phyloP scores from a whole-genome alignment of 2,329 filamentous ascomycete genomes.

The Fusarium aywerte region DNA sequence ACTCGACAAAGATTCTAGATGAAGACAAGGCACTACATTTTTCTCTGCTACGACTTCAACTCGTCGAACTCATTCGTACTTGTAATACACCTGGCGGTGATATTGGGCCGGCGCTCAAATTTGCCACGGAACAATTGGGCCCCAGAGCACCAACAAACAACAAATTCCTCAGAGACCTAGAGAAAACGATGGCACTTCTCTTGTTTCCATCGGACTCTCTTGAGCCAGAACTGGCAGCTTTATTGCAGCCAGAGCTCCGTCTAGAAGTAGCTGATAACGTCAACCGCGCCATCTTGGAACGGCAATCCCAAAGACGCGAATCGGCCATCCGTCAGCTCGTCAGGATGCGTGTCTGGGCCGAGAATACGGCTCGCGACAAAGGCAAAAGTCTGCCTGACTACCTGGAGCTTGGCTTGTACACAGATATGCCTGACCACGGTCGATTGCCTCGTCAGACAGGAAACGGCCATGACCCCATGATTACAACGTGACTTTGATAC shows the following conservation, averaged over 20 bases:
- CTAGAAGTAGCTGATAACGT: slow-evolving; percentile 86
- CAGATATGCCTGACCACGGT: slow-evolving; percentile 50
- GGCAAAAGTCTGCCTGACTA: slow-evolving; percentile 49
- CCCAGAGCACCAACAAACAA: slow-evolving; percentile 85
- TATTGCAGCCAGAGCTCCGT: slow-evolving; percentile 83
- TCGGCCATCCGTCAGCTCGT: slow-evolving; percentile 85
- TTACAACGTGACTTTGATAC: slow-evolving; percentile 57
- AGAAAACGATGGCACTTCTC: slow-evolving; percentile 91
- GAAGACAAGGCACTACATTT: slow-evolving; percentile 86
- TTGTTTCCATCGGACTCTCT: slow-evolving; percentile 87
- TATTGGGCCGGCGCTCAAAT: slow-evolving; percentile 82
- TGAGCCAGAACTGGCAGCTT: slow-evolving; percentile 76
- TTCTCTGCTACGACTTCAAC: slow-evolving; percentile 85
- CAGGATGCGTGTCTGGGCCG: slow-evolving; percentile 85
- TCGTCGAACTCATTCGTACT: slow-evolving; percentile 89
- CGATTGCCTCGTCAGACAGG: slow-evolving; percentile 43
- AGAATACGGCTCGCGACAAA: slow-evolving; percentile 65
- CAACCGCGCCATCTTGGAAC: slow-evolving; percentile 85
- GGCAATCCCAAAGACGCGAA: slow-evolving; percentile 77
- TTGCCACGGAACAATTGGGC: slow-evolving; percentile 87
- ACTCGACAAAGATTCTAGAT: slow-evolving; percentile 79
- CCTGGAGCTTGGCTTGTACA: slow-evolving; percentile 53
- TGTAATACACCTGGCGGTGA: slow-evolving; percentile 77
- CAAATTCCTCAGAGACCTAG: slow-evolving; percentile 85
- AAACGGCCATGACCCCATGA: slow-evolving; percentile 63